phyloP scores from a whole-genome alignment of 2,329 filamentous ascomycete genomes.

The Aureobasidium melanogenum region DNA sequence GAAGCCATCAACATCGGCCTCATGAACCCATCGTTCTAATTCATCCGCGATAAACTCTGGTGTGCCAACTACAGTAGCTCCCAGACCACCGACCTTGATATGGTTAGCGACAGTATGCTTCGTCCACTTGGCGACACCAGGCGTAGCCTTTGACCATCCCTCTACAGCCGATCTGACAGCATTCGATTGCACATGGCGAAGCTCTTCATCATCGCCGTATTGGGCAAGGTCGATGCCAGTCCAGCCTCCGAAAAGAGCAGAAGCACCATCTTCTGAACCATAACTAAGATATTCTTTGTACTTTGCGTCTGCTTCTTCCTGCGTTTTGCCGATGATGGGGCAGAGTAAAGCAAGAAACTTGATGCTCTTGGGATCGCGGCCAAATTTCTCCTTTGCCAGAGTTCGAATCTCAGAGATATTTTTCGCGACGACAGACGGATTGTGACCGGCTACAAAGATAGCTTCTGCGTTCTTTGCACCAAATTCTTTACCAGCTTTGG shows the following conservation, averaged over 20 bases:
- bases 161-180: conserved; percentile 50
- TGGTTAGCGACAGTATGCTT: conserved; percentile 61
- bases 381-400: conserved; percentile 28
- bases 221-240: conserved; percentile 56
- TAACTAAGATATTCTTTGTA: conserved; percentile 53
- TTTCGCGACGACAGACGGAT: conserved; percentile 34
- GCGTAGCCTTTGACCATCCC: conserved; percentile 47
- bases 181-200: conserved; percentile 53
- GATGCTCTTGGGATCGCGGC: conserved; percentile 51
- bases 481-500: conserved; percentile 55
- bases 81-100: conserved; percentile 59
- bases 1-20: conserved; percentile 66
- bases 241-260: conserved; percentile 67
- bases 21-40: conserved; percentile 57
- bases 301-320: conserved; percentile 58
- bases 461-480: conserved; percentile 63
- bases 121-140: conserved; percentile 55
- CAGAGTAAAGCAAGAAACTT: conserved; percentile 61
- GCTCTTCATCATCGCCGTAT: conserved; percentile 55
- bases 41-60: conserved; percentile 56
- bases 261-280: conserved; percentile 55
- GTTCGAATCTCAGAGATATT: not conserved
- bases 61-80: conserved; percentile 56
- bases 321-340: conserved; percentile 55
- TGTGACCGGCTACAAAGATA: conserved; percentile 47